Evolutionary conservation across 2,329 filamentous ascomycete genomes (phyloP).

Genomic region (Aspergillus hiratsukae): DNA sequence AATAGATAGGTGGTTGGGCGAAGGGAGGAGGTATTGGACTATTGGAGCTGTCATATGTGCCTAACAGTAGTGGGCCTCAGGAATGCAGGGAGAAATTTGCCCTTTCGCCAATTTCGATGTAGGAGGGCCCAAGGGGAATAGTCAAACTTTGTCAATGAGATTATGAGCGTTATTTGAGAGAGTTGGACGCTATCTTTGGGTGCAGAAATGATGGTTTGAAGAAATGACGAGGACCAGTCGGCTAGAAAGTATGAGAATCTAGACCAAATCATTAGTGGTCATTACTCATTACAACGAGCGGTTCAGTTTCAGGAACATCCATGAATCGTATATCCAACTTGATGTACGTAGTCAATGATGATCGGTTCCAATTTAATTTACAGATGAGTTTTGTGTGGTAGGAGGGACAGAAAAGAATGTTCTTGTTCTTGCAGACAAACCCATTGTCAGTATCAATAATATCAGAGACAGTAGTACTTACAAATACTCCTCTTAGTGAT

Average conservation of each 20-base stretch:
- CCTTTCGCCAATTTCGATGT: not conserved
- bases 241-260: not conserved
- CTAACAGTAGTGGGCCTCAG: not conserved
- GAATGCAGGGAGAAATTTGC: not conserved
- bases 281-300: not conserved
- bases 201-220: not conserved
- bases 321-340: not conserved
- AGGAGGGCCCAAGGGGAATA: not conserved
- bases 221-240: not conserved
- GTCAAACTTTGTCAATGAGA: not conserved
- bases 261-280: not conserved
- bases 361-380: not conserved
- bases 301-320: not conserved
- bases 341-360: not conserved
- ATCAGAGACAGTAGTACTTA: not conserved
- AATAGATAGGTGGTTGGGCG: not conserved
- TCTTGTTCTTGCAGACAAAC: not conserved
- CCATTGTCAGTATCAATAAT: not conserved
- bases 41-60: constrained; percentile 5
- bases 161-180: not conserved
- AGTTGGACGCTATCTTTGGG: not conserved
- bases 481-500: not conserved
- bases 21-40: constrained; percentile 1
- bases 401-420: not conserved
- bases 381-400: not conserved